Evolutionary conservation across 345 rosid species (phyloP), one percentile per base, ranked within the genome.

Genomic region (Cardamine resedifolia): DNA sequence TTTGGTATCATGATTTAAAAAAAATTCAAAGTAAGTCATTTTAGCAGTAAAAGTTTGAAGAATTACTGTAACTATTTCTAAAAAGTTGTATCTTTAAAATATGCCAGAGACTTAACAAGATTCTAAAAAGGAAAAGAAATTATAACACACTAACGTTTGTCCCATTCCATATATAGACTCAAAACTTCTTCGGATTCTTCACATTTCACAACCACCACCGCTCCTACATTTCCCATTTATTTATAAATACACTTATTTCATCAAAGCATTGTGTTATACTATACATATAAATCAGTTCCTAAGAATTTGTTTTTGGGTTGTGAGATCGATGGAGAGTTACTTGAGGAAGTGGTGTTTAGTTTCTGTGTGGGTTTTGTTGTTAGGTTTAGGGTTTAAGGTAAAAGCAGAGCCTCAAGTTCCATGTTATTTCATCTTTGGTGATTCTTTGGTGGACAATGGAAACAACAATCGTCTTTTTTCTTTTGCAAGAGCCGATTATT

Each of bases 391-490:
- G 23, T 64, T 52, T 39, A 75, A 59, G 3, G 79, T 53, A 16
- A 70, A 31, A 43, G 89, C 80, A 24, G 85, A 72, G 8, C 90
- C 91, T 1, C 88, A 85, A 63, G 96, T 78, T 27, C 96, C 98
- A 26, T 87, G 96, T 71, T 90, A 81, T 81, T 92, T 90, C n/a
- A 77, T 90, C 51, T 92, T 92, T 56, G 98, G 98, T 56, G 96
- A 92, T 64, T 92, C 98, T 19, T 77, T 92, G 85, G 92, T 88
- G n/a, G 98, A 92, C 34, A 88, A 85, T 74, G 98, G 98, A 66
- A 92, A 92, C 74, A 92, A 92, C 75, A 92, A 92, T 53, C 70
- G 49, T 30, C 96, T 92, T 14, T 1, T 16, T 0, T 90, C 96
- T 26, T 28, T 85, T 69, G 98, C 98, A 7, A 83, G 82, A 78